Base-by-base conservation (phyloP, 192 early-diverging fungal genomes). In the Podila epigama region DNA sequence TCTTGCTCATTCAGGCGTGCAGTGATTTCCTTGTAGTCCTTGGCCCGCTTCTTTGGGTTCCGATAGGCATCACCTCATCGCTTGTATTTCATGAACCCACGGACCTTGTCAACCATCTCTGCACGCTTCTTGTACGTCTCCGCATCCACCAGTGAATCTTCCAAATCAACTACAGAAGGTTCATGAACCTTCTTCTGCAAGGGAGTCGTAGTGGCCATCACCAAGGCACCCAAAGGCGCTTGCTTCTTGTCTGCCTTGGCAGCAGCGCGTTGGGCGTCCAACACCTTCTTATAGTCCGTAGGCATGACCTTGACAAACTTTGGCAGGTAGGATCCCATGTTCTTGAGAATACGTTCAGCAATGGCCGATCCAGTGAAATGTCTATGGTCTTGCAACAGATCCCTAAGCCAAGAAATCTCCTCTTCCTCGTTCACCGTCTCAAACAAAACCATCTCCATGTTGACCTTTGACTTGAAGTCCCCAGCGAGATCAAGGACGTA, bases 11-110 rank as follows among this genome's bases (percentile, higher is more conserved):
- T 89, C 72, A 98, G 86, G 34, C 97, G 92, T 15, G 88, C 81
- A 65, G 92, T 94, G 83, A 99, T 93, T 86, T 99, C 97, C 50
- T 96, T 89, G 91, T 92, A 98, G 85, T 99, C 97, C 67, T 86
- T 84, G 57, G 85, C 79, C 35, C 97, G 92, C 83, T 89, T 91
- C 56, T 75, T 75, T 29, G 94, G 86, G 69, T 91, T 92, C 63
- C 97, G 92, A 84, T 99, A 97, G 36, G 81, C 68, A 82, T 99
- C 97, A 27, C 84, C 88, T 53, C 92, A 87, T 36, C 96, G 85
- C 85, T 90, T 89, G 86, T 99, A 99, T 80, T 93, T 93, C 84
- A 92, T 93, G 82, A 99, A 99, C 5, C 97, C 97, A 18, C 89
- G 87, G 62, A 97, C 81, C 87, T 98, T 99, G 79, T 99, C 97